Evolutionary conservation across 352 stramenopile species (phyloP).

Genomic region (Saprolegnia parasitica): DNA sequence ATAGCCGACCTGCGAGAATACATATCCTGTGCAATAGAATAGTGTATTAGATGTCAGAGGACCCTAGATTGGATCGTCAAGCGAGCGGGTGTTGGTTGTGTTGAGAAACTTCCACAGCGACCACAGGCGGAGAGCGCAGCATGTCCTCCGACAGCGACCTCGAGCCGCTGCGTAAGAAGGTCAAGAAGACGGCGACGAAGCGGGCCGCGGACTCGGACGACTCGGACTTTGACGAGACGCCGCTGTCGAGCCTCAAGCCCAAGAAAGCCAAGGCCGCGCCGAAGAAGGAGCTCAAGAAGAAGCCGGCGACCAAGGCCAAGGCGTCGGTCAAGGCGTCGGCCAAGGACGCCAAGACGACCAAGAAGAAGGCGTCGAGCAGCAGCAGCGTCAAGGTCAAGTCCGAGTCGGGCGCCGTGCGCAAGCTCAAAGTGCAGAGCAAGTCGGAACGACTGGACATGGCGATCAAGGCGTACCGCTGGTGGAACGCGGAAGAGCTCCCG

Average conservation of each 20-base stretch:
- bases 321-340: slow-evolving; percentile 32
- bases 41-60: not conserved
- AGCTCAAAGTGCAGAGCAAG: slow-evolving; percentile 93
- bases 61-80: not conserved
- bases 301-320: slow-evolving; percentile 25
- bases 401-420: slow-evolving; percentile 46
- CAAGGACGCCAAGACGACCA: slow-evolving; percentile 45
- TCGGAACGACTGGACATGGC: slow-evolving; percentile 93
- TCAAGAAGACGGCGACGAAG: slow-evolving; percentile 23
- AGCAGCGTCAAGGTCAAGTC: slow-evolving; percentile 24
- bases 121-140: not conserved
- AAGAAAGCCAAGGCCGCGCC: slow-evolving; percentile 31
- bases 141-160: slow-evolving; percentile 25
- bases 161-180: slow-evolving; percentile 24
- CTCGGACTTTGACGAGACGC: slow-evolving; percentile 22
- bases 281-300: slow-evolving; percentile 30
- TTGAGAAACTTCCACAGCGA: not conserved
- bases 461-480: slow-evolving; percentile 99
- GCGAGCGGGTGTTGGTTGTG: not conserved
- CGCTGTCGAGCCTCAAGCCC: slow-evolving; percentile 15
- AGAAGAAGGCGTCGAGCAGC: slow-evolving; percentile 31
- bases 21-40: slow-evolving; percentile 18
- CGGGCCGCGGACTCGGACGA: not conserved
- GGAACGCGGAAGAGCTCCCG: slow-evolving; percentile 93
- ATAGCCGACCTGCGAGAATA: not conserved